Evolutionary conservation across 1,284 basidiomycete species (phyloP).

Genomic region (Erythrobasidium hasegawianum): DNA sequence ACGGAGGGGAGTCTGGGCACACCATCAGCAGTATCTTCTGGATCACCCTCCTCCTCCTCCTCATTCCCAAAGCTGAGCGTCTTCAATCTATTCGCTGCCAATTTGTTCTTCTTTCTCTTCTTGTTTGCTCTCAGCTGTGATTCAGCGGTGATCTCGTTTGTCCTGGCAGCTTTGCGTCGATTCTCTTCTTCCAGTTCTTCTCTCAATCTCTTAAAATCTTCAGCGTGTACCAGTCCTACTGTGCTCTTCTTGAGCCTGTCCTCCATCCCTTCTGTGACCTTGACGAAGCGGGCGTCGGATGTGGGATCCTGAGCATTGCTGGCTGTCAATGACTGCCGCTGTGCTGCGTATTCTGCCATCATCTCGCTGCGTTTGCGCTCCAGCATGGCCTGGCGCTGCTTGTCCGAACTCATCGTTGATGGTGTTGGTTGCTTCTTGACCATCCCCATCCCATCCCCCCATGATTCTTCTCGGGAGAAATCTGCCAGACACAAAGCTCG

Average conservation of each 20-base stretch:
- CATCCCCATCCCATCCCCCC: background rate
- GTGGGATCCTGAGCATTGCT: slow-evolving; percentile 52
- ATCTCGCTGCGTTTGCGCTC: slow-evolving; percentile 73
- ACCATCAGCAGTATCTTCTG: slow-evolving; percentile 36
- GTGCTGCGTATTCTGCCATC: slow-evolving; percentile 75
- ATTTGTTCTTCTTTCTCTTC: slow-evolving; percentile 63
- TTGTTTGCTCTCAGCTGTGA: slow-evolving; percentile 55
- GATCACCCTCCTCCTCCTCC: slow-evolving; percentile 48
- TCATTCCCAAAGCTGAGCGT: slow-evolving; percentile 63
- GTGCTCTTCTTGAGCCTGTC: slow-evolving; percentile 89
- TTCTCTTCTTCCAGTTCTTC: slow-evolving; percentile 90
- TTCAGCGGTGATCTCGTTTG: slow-evolving; percentile 70
- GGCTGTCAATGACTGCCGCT: slow-evolving; percentile 60
- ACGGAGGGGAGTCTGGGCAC: too few relatives aligned
- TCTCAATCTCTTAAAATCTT: slow-evolving; percentile 79
- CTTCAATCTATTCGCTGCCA: slow-evolving; percentile 67
- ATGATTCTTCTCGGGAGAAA: slow-evolving; percentile 66
- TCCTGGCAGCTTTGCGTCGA: slow-evolving; percentile 75
- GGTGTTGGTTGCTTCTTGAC: slow-evolving; percentile 7
- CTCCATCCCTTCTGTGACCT: slow-evolving; percentile 91
- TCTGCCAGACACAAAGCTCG: slow-evolving; percentile 63
- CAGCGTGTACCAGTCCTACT: slow-evolving; percentile 84
- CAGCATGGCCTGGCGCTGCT: slow-evolving; percentile 70
- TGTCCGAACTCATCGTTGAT: too few relatives aligned
- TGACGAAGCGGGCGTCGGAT: slow-evolving; percentile 75